Evolutionary conservation across 495 filamentous ascomycete genomes (phyloP), one percentile per base, ranked within the genome.

Genomic region (Glutinoglossum americanum): DNA sequence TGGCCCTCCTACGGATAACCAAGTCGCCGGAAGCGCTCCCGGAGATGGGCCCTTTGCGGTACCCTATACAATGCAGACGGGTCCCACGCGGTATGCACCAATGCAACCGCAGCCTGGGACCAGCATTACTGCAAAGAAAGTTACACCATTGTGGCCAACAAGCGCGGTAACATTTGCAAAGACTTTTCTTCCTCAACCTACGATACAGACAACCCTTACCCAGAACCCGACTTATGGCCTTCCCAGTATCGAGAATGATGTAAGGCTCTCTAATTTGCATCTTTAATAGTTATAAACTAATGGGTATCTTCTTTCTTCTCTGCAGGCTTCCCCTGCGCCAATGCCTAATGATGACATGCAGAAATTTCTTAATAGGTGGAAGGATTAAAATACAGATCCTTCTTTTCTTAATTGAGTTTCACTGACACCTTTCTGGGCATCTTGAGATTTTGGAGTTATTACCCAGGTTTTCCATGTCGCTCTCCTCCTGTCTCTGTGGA

Each of bases 81-180:
- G 84, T 5, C 59, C 70, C 37, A 85, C 75, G 4, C 76, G 74
- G 65, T 87, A 83, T 68, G 84, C 84, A 27, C 84, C 83, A 0
- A 83, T 85, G 82, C 80, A 83, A 57, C 76, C 74, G 54, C 71
- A 77, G 37, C 82, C 84, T 15, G 75, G 74, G 11, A 81, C 75
- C 19, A 78, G 78, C 49, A 87, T 88, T 56, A 80, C 77, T 21
- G 74, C 73, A 17, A 73, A 77, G 58, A 71, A 69, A 1, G 65
- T 69, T 5, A 76, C 68, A 21, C 77, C 80, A 26, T 70, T 79
- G 57, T 80, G 75, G 62, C 80, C 84, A 25, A 80, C 82, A 3
- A 84, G 78, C 56, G 68, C 73, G 5, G 80, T 80, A 47, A 65
- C 64, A 0, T 72, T 84, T 51, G 83, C 80, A 10, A 77, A 67